These are phyloP conservation scores for Coriaria nepalensis DNA, from an alignment of 306 rosid species.

Conservation along the genomic window DNA sequence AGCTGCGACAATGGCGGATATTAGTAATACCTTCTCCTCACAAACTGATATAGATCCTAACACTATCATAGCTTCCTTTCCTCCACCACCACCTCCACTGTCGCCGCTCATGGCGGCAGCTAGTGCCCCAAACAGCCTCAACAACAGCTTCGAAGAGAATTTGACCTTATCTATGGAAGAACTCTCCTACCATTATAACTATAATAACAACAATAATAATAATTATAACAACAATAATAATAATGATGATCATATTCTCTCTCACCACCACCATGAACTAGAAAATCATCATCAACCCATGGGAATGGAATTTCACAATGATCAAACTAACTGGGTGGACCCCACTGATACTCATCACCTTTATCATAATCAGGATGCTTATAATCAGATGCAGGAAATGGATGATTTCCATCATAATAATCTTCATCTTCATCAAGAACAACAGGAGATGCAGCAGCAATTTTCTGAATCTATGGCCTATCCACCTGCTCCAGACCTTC, in stretches of 20 bases:
- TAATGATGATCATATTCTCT: conserved; percentile 8
- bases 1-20: conserved; percentile 8
- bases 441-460: conserved; percentile 18
- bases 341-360: too few species aligned
- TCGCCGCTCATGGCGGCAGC: conserved; percentile 12
- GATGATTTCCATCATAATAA: conserved; percentile 19
- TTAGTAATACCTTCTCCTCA: conserved; percentile 16
- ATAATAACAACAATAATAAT: conserved; percentile 13
- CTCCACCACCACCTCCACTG: conserved; percentile 14
- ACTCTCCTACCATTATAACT: conserved; percentile 31
- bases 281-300: background rate
- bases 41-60: background rate
- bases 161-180: conserved; percentile 42
- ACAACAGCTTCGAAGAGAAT: conserved; percentile 30
- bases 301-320: conserved; percentile 9
- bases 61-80: conserved; percentile 13
- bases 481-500: conserved; percentile 49
- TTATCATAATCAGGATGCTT: conserved; percentile 29
- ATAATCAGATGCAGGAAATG: conserved; percentile 35
- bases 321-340: conserved; percentile 30
- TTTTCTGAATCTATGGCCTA: conserved; percentile 16
- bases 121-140: conserved; percentile 1
- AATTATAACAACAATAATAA: conserved; percentile 22
- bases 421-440: conserved; percentile 19
- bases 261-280: conserved; percentile 11